Percentiles rank a stretch among this genome's conserved stretches.
Evolutionary conservation across 805 yeast species (phyloP).

Genomic region (Saturnispora silvae): DNA sequence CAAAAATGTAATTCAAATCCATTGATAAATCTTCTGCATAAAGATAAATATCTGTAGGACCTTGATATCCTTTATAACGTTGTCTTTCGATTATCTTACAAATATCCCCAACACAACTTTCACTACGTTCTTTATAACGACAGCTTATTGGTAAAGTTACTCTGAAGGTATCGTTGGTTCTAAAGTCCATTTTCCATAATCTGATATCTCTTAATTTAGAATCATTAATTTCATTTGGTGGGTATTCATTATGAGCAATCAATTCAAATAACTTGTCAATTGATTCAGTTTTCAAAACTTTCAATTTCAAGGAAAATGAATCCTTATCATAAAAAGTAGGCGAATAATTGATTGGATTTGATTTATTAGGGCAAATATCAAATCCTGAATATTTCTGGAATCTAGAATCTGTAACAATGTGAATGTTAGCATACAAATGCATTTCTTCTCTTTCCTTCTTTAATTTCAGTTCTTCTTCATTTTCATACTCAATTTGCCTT

Average conservation of each 20-base stretch:
- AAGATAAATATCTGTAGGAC: conserved; percentile 36
- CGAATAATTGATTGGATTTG: conserved; percentile 32
- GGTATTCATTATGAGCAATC: conserved; percentile 36
- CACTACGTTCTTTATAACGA: conserved; percentile 18
- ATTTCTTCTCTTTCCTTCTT: conserved; percentile 62
- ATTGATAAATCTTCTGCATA: conserved; percentile 53
- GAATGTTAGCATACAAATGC: conserved; percentile 49
- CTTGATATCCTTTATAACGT: conserved; percentile 29
- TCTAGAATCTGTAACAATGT: conserved; percentile 42
- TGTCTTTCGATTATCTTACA: conserved; percentile 30
- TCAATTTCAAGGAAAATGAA: conserved; percentile 38
- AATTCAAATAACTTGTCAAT: conserved; percentile 38
- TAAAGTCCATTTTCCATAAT: conserved; percentile 54
- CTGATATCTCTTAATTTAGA: conserved; percentile 28
- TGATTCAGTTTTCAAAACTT: conserved; percentile 46
- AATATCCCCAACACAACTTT: conserved; percentile 39
- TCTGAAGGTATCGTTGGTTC: conserved; percentile 65
- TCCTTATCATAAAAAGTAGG: conserved; percentile 38
- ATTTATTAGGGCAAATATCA: conserved; percentile 63
- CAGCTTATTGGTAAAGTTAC: conserved; percentile 36
- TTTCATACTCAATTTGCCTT: conserved; percentile 52
- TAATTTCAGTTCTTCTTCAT: conserved; percentile 40
- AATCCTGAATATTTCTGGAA: conserved; percentile 59
- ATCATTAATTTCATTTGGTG: conserved; percentile 18
- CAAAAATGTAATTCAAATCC: conserved; percentile 29